Percentiles rank a stretch among this genome's conserved stretches.
Evolutionary conservation across 352 stramenopile genomes (phyloP).

Genomic region (Phytophthora fragariaefolia): DNA sequence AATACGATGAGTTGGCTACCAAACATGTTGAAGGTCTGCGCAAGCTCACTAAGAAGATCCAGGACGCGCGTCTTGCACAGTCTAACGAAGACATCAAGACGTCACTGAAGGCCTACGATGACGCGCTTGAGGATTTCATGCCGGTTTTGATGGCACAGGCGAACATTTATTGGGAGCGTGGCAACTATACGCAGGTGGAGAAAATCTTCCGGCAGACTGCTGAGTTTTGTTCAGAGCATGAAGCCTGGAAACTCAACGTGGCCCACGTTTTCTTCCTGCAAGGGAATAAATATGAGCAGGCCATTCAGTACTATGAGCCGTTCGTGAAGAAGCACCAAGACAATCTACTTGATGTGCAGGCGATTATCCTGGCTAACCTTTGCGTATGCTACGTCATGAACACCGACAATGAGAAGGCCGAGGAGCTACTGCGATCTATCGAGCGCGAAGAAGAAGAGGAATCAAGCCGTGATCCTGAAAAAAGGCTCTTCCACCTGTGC

Average conservation of each 20-base stretch:
- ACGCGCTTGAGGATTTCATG: conserved; percentile 95
- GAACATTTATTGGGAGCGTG: conserved; percentile 96
- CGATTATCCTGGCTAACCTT: conserved; percentile 97
- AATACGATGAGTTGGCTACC: conserved; percentile 93
- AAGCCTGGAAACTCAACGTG: conserved; percentile 97
- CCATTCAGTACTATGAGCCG: conserved; percentile 95
- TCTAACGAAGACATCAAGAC: conserved; percentile 94
- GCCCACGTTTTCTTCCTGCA: conserved; percentile 97
- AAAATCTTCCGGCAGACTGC: conserved; percentile 95
- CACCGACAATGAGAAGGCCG: conserved; percentile 96
- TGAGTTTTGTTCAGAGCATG: conserved; percentile 96
- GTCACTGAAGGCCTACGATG: conserved; percentile 93
- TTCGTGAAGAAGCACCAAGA: conserved; percentile 94
- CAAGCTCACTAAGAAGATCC: conserved; percentile 95
- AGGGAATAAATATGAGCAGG: conserved; percentile 89
- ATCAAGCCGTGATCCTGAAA: conserved; percentile 87
- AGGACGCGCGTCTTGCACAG: conserved; percentile 91
- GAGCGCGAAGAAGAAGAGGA: conserved; percentile 95
- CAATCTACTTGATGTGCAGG: conserved; percentile 94
- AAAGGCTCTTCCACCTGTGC: conserved; percentile 94
- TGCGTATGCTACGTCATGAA: conserved; percentile 98
- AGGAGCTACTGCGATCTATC: conserved; percentile 95
- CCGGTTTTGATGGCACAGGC: conserved; percentile 97
- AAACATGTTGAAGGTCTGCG: conserved; percentile 94
- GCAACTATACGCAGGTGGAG: conserved; percentile 97